phyloP scores from a whole-genome alignment of 208 protist species.

The Phytomonas sp. region DNA sequence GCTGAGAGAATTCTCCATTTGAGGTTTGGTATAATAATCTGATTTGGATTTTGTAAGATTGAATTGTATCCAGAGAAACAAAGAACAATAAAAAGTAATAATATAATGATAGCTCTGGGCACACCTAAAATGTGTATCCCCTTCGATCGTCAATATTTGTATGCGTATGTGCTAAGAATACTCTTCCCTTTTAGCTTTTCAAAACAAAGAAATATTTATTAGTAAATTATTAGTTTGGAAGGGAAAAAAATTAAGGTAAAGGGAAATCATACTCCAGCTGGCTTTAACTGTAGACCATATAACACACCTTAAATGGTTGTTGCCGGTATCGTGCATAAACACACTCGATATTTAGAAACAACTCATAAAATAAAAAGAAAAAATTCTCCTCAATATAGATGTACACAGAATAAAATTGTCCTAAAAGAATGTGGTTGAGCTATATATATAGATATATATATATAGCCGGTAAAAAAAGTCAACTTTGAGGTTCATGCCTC shows the following conservation, averaged over 20 bases:
- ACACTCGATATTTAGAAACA: not conserved
- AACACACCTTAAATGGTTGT: not conserved
- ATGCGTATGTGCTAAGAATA: not conserved
- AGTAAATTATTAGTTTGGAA: not conserved
- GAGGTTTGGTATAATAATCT: not conserved
- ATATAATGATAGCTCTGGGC: not conserved
- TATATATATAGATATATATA: slow-evolving; percentile 1
- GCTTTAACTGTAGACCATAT: not conserved
- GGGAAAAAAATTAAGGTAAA: slow-evolving; percentile 4
- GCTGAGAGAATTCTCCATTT: slow-evolving; percentile 13
- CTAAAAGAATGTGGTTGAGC: not conserved
- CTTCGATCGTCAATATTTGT: slow-evolving; percentile 2
- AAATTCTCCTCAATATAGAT: slow-evolving; percentile 5
- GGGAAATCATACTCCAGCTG: not conserved
- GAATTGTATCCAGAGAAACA: not conserved
- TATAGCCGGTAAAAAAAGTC: not conserved
- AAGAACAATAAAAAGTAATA: not conserved
- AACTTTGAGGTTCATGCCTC: not conserved
- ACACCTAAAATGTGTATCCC: not conserved
- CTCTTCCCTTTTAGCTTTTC: not conserved
- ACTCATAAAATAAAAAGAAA: slow-evolving; percentile 11
- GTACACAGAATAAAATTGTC: slow-evolving; percentile 8
- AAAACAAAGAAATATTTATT: slow-evolving; percentile 11
- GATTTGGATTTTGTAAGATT: not conserved
- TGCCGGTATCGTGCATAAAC: not conserved